Evolutionary conservation across 2,329 filamentous ascomycete species (phyloP).

Genomic region (Calonectria pseudoreteaudii): DNA sequence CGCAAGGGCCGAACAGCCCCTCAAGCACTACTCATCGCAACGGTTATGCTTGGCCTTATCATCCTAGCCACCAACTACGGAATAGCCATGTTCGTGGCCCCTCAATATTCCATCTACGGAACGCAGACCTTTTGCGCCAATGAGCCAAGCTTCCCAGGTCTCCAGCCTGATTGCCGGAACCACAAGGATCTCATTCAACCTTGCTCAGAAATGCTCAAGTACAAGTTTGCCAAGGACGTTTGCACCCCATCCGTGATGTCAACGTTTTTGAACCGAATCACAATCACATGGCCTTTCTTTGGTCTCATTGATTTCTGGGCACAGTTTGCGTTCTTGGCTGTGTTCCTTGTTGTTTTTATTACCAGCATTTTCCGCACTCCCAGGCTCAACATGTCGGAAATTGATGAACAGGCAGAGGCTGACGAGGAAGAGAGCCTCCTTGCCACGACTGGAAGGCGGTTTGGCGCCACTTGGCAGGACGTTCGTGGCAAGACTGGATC

Average conservation of each 20-base stretch:
- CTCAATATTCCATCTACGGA: constrained; percentile 94
- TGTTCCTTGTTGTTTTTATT: constrained; percentile 86
- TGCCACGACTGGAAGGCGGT: constrained; percentile 83
- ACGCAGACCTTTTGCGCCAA: constrained; percentile 94
- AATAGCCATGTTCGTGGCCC: constrained; percentile 92
- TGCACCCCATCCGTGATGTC: constrained; percentile 94
- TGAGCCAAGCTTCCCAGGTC: constrained; percentile 69
- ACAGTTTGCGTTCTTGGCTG: constrained; percentile 88
- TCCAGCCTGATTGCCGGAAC: constrained; percentile 80
- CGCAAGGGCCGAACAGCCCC: constrained; percentile 89
- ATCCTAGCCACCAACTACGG: constrained; percentile 93
- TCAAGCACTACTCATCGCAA: constrained; percentile 90
- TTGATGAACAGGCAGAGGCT: constrained; percentile 90
- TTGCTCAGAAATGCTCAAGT: constrained; percentile 82
- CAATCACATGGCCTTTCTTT: constrained; percentile 95
- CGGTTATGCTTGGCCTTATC: constrained; percentile 89
- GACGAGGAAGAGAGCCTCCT: constrained; percentile 95
- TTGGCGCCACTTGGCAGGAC: constrained; percentile 90
- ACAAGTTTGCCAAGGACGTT: constrained; percentile 78
- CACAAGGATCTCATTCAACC: constrained; percentile 79
- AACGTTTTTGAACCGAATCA: constrained; percentile 92
- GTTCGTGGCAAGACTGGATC: constrained; percentile 69
- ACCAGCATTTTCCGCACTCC: constrained; percentile 85
- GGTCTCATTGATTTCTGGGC: constrained; percentile 95
- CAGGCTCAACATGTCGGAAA: constrained; percentile 77